A percentile compares a stretch with the other conserved stretches of the same genome.
Evolutionary conservation across 2,329 filamentous ascomycete genomes (phyloP).

Genomic region (Gnomoniopsis sp.): DNA sequence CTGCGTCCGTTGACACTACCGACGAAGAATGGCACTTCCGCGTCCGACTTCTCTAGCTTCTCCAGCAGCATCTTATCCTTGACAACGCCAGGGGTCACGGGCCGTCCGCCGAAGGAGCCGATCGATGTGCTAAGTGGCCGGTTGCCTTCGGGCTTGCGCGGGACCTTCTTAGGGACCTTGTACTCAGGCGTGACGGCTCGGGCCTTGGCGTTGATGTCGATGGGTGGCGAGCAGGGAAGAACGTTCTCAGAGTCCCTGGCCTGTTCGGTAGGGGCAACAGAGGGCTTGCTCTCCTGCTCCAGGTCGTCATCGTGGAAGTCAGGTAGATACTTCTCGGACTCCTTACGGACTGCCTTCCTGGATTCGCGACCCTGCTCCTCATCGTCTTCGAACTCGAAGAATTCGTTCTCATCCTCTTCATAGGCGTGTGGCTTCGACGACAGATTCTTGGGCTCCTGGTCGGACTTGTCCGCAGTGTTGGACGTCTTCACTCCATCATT

Average conservation of each 20-base stretch:
- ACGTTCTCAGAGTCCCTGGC: background rate
- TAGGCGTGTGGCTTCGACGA: background rate
- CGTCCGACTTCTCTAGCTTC: constrained; percentile 34
- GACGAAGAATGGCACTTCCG: constrained; percentile 34
- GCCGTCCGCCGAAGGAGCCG: constrained; percentile 37
- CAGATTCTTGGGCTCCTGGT: background rate
- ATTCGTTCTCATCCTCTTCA: constrained; percentile 9
- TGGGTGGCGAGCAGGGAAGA: constrained; percentile 3
- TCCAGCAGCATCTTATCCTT: constrained; percentile 20
- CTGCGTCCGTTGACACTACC: constrained; percentile 35
- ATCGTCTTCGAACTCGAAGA: constrained; percentile 12
- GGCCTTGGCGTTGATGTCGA: background rate
- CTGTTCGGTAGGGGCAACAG: background rate
- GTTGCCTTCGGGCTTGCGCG: constrained; percentile 14
- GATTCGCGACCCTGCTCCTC: background rate
- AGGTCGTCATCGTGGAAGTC: background rate
- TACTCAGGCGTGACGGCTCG: background rate
- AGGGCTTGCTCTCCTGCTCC: background rate
- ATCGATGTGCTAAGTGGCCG: constrained; percentile 23
- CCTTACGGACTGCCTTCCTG: background rate
- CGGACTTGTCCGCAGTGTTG: background rate
- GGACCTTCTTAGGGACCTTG: constrained; percentile 8
- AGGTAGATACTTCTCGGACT: constrained; percentile 8
- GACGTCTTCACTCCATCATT: background rate
- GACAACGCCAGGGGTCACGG: constrained; percentile 26